These are phyloP conservation scores for Geotrichum aggregatum DNA, from an alignment of 1,139 yeast species.

Conservation along the genomic window DNA sequence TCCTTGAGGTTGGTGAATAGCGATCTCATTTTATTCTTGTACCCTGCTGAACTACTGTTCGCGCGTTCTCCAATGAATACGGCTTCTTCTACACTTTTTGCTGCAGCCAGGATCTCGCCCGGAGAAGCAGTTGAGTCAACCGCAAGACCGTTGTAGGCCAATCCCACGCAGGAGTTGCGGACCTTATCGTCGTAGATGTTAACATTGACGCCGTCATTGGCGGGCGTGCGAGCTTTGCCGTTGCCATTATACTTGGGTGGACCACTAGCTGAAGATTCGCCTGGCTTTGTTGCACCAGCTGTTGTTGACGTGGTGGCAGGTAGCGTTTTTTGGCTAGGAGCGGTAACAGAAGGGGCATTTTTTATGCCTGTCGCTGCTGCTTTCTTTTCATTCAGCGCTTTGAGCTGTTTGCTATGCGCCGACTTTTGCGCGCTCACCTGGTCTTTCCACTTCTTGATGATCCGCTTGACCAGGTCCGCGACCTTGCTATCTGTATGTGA, in stretches of 20 bases:
- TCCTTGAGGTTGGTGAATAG: slow-evolving; percentile 82
- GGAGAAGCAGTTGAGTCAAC: slow-evolving; percentile 67
- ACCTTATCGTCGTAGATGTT: slow-evolving; percentile 67
- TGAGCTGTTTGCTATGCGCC: slow-evolving; percentile 12
- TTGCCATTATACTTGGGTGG: slow-evolving; percentile 27
- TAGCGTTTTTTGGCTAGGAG: too few relatives aligned
- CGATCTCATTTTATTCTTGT: slow-evolving; percentile 77
- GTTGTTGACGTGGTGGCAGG: slow-evolving; percentile 19
- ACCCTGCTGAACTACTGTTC: slow-evolving; percentile 46
- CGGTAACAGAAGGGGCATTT: slow-evolving; percentile 23
- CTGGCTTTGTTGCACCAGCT: slow-evolving; percentile 23
- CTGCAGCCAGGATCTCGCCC: slow-evolving; percentile 54
- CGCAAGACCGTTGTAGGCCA: slow-evolving; percentile 84
- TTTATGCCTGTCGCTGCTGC: slow-evolving; percentile 18
- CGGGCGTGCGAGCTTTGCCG: slow-evolving; percentile 59
- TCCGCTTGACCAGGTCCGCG: slow-evolving; percentile 66
- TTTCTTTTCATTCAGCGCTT: slow-evolving; percentile 10
- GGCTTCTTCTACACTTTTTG: slow-evolving; percentile 69
- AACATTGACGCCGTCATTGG: slow-evolving; percentile 73
- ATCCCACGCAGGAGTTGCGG: slow-evolving; percentile 78
- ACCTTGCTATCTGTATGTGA: slow-evolving; percentile 64
- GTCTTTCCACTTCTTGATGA: slow-evolving; percentile 87
- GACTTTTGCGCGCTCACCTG: slow-evolving; percentile 72
- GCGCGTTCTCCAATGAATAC: slow-evolving; percentile 57
- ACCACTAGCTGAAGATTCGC: slow-evolving; percentile 18